phyloP scores from a whole-genome alignment of 768 basidiomycete species.

The Rhizopogon vesiculosus region DNA sequence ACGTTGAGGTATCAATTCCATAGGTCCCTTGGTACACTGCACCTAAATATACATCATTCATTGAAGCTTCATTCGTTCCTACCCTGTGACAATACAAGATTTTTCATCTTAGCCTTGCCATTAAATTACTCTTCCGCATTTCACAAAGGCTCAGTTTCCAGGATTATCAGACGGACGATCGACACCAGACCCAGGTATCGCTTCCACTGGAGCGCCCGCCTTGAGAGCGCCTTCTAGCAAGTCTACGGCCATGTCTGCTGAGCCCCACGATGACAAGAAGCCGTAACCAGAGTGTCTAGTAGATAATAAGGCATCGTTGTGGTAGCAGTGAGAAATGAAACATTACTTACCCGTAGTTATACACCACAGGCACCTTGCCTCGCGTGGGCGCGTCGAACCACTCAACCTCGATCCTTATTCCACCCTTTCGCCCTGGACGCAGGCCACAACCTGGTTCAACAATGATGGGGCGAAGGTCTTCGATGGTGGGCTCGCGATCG shows the following conservation, averaged over 20 bases:
- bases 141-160: background rate
- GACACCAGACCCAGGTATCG: background rate
- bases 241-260: conserved; percentile 43
- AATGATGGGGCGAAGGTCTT: conserved; percentile 45
- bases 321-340: background rate
- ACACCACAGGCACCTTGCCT: conserved; percentile 42
- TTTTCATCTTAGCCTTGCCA: too few relatives aligned
- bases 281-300: conserved; percentile 62
- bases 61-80: background rate
- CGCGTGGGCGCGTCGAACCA: conserved; percentile 28
- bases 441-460: conserved; percentile 57
- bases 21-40: background rate
- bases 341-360: conserved; percentile 58
- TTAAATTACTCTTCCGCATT: background rate
- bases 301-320: background rate
- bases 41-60: background rate
- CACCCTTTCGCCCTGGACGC: conserved; percentile 64
- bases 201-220: conserved; percentile 1
- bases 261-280: conserved; percentile 64
- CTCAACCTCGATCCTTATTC: conserved; percentile 53
- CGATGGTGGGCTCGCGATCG: conserved; percentile 39
- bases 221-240: conserved; percentile 40
- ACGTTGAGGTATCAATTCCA: background rate
- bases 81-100: background rate
- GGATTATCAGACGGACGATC: background rate